Base-by-base conservation (phyloP, 306 rosid genomes). In the Trifolium subterraneum region DNA sequence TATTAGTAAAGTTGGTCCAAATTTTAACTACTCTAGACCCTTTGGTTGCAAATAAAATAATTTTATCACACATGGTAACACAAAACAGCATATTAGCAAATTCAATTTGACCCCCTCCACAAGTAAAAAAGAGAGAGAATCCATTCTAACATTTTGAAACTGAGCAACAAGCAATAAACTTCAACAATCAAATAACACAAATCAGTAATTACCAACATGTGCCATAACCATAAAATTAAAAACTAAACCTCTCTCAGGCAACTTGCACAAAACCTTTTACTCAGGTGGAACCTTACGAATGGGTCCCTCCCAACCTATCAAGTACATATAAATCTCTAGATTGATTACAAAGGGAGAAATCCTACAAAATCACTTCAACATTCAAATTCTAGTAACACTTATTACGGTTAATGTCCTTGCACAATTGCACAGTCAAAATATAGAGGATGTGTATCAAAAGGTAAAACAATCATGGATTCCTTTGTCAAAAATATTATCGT, bases 311-410 rank as follows among this genome's bases (percentile, higher is more conserved):
- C 51, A 54, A 54, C 35, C 42, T 18, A 75, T 65, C 56, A 64
- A 72, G 78, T 27, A 79, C 65, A 55, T 4, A 51, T 41, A 58
- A 38, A 51, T 52, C 60, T 48, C 19, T 23, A 56, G 36, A 73
- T 56, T 65, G 54, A 14, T 52, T 27, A 54, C 15, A 58, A 22
- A 23, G 25, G 64, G 58, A 16, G 5, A 66, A 72, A 16, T 35
- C 31, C 18, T n/a, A 44, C 38, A 58, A 45, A 27, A 27, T 14
- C 4, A 66, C 13, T 63, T 52, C 41, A 64, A 64, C 38, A 18
- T 29, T 35, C 50, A 73, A 48, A 35, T 79, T 48, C 51, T 12
- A 22, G 52, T 10, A 55, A 79, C 18, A 45, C 19, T 13, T 1
- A 23, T 59, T 22, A 64, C 31, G 2, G 68, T 29, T 11, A 72